Base-by-base conservation (phyloP, 345 rosid species). In the Triadica sebifera region DNA sequence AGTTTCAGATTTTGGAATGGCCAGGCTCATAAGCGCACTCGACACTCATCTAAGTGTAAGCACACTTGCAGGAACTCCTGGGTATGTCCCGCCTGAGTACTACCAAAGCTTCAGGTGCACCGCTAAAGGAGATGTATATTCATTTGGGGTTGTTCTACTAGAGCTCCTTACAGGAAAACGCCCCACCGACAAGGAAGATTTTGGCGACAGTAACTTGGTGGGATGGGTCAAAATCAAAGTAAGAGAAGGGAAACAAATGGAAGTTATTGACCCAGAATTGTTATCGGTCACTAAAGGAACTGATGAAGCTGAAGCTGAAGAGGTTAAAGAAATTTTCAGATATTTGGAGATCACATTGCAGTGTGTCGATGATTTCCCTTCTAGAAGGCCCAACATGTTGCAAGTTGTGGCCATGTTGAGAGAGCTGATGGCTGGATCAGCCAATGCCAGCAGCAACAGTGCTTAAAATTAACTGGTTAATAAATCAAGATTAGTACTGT, bases 81-180 rank as follows among this genome's bases (percentile, higher is more conserved):
- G 98, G 13, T 94, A 94, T 45, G 97, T 94, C 11, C 98, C 98
- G 0, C 97, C 98, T 0, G 98, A 94, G 65, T 94, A 94, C 77
- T 94, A 94, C 84, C 98, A 94, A 71, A 94, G 98, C 83, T 94
- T 94, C 75, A 72, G 98, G 57, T 94, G 98, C 86, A 94, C 97
- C 0, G 88, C 97, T 11, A 94, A 86, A 83, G 98, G 98, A 6
- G 98, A 94, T 22, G 97, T 94, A 55, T 94, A 94, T 76, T 94
- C 98, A 0, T 79, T 92, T 12, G 98, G 98, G 63, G 98, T 94
- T 0, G 97, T 92, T 12, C 87, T 94, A 58, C 72, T 94, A 15
- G 98, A 94, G 83, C 89, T 94, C n/a, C 73, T 94, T 77, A 87
- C 97, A 0, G 97, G 98, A 60, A 94, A 88, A 73, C 85, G 98